Evolutionary conservation across 805 yeast genomes (phyloP), one percentile per base, ranked within the genome.

Genomic region (Blastobotrys robertii): DNA sequence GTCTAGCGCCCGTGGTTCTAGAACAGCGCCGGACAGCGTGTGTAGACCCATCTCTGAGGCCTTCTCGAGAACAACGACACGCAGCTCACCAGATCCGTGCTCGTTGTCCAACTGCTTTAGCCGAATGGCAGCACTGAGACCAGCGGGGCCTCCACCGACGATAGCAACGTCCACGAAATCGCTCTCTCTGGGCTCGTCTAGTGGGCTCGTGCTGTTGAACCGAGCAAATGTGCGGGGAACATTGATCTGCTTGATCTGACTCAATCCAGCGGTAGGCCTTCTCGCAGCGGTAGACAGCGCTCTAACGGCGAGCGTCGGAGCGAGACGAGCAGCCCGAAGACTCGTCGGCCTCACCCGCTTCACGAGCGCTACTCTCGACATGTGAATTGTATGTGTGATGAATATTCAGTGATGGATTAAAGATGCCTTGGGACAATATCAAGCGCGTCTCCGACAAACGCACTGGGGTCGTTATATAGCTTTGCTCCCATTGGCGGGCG

Each of bases 71-170:
- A 92, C 86, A 8, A 92, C 82, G 30, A 92, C 94, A 47, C 98
- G 70, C 39, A 86, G 64, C 39, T 78, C 82, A 14, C 84, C 82
- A 16, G 66, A 66, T 1, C 81, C 82, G 25, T 70, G 64, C 49
- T 74, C 80, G 42, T 72, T 66, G 56, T 88, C 96, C 30, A 90
- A 65, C 59, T 88, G 96, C 61, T 92, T 92, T 47, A 86, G 68
- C 51, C 75, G 73, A 49, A 92, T 92, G 9, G 97, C 97, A 1
- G 98, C 81, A 1, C 96, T 88, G 40, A 92, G 67, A 2, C 98
- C 98, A 1, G 97, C 94, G 5, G 97, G 97, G 0, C 98, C 98
- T 30, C 94, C 97, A 35, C 98, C 98, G 2, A 92, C 95, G 41
- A 92, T 86, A 55, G 94, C 84, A 15, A 92, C 95, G 61, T 92